Evolutionary conservation across 495 filamentous ascomycete species (phyloP), one percentile per base, ranked within the genome.

Genomic region (Durotheca rogersii): DNA sequence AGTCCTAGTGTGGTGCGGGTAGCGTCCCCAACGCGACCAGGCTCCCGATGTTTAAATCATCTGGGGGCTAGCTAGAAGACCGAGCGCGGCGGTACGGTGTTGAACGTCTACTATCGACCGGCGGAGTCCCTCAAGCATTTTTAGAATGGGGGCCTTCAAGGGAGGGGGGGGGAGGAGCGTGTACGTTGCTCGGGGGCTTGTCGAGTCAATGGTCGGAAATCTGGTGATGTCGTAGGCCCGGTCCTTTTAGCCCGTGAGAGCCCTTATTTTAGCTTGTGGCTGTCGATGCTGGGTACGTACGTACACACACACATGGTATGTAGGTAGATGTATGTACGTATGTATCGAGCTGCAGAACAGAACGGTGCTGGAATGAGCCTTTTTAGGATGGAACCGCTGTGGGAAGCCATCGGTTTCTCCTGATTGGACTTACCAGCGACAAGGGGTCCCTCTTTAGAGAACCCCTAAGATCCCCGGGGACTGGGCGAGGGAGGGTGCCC

Each of bases 211-310:
- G 25, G 49, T 41, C 29, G 45, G n/a, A 46, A 52, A 49, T 49
- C 44, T 36, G 32, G 38, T 33, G 40, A 59, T 39, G 45, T 37
- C 46, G 55, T 53, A 53, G 48, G 55, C 33, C 55, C 55, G 55
- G 43, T 49, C 45, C 41, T 50, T 59, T 59, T 59, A 59, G 50
- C 50, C 50, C 56, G 50, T 30, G 40, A 49, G 53, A 53, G 49
- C 29, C 55, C 43, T 36, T 48, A 42, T 56, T 50, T 47, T 38
- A 34, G 39, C 30, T 35, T 53, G 40, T 27, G 44, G 21, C 36
- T 29, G 46, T 53, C 46, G 56, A 59, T 59, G 50, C 56, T 39
- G 53, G 49, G 45, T 54, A n/a, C n/a, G n/a, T n/a, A n/a, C n/a
- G n/a, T n/a, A n/a, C n/a, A n/a, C n/a, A n/a, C n/a, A n/a, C n/a